Base-by-base conservation (phyloP, 768 basidiomycete genomes). In the Chalciporus pseudorubinellus region DNA sequence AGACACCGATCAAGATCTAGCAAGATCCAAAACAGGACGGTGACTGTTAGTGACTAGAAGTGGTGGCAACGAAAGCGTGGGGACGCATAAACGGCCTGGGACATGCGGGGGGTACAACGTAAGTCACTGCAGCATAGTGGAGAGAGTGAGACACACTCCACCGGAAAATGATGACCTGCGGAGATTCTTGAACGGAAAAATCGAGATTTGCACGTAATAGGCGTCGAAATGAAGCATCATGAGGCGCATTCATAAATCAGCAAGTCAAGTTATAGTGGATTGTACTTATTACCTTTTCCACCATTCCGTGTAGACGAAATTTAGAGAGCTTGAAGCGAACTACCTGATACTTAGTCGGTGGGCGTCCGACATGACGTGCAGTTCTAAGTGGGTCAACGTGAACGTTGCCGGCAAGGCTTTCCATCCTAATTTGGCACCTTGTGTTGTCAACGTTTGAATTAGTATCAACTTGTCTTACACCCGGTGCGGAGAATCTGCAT, bases 151-250 rank as follows among this genome's bases (percentile, higher is more conserved):
- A 18, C 2, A 39, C 41, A 47, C 46, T 36, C 16, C 14, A 16
- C 14, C 16, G 6, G 34, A 36, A 36, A 16, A 36, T 16, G 11
- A 36, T 36, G 34, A 36, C 6, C 16, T 36, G 33, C 26, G 11
- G 39, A 19, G 11, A 38, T 24, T 41, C 31, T 46, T 39, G 34
- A 41, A 51, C 29, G n/a, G 40, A 46, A 34, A 24, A 38, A 46
- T 51, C 46, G 45, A 48, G 44, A 50, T 45, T 51, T 45, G 26
- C 49, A 62, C 55, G 53, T 63, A 55, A 59, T 51, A 39, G 28
- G 18, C 31, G 33, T 51, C 41, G 50, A 46, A n/a, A 24, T 19
- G 36, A 34, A 38, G 20, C 29, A 54, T 46, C 53, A 56, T 47
- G 34, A 43, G 55, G 58, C 40, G n/a, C 34, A 40, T 45, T n/a